Evolutionary conservation across 345 rosid genomes (phyloP).

Genomic region (Heritiera littoralis): DNA sequence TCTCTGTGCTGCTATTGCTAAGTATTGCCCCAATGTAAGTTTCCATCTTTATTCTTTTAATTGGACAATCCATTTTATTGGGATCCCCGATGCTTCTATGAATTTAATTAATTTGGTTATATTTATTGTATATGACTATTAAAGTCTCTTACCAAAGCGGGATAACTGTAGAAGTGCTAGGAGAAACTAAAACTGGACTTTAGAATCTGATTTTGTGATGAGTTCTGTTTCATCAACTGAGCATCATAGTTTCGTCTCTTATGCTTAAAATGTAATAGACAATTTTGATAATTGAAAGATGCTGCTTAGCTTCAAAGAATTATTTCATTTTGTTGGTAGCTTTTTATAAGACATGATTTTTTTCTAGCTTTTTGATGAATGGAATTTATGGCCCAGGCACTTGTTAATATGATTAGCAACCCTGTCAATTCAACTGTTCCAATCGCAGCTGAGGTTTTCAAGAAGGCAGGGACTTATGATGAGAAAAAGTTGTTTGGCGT

Average conservation of each 20-base stretch:
- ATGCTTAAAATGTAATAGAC: not conserved
- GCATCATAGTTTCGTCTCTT: not conserved
- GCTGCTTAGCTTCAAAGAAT: not conserved
- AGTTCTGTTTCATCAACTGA: not conserved
- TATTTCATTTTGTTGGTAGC: not conserved
- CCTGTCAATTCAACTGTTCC: conserved; percentile 85
- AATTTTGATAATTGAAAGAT: not conserved
- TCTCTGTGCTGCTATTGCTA: conserved; percentile 67
- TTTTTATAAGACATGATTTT: not conserved
- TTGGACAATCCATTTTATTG: not conserved
- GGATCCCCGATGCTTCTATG: not conserved
- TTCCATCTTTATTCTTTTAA: not conserved
- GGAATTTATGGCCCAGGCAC: conserved; percentile 42
- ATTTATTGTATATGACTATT: not conserved
- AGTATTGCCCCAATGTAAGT: conserved; percentile 81
- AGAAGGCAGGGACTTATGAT: conserved; percentile 72
- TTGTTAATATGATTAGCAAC: conserved; percentile 81
- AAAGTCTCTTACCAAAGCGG: not conserved
- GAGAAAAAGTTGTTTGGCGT: conserved; percentile 74
- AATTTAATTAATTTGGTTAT: not conserved
- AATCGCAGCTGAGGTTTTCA: conserved; percentile 74
- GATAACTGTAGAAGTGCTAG: conserved; percentile 1
- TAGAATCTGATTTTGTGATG: not conserved
- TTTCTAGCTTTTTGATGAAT: not conserved
- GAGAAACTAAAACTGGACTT: not conserved